phyloP scores from a whole-genome alignment of 2,329 filamentous ascomycete species.

The Fusarium circinatum region DNA sequence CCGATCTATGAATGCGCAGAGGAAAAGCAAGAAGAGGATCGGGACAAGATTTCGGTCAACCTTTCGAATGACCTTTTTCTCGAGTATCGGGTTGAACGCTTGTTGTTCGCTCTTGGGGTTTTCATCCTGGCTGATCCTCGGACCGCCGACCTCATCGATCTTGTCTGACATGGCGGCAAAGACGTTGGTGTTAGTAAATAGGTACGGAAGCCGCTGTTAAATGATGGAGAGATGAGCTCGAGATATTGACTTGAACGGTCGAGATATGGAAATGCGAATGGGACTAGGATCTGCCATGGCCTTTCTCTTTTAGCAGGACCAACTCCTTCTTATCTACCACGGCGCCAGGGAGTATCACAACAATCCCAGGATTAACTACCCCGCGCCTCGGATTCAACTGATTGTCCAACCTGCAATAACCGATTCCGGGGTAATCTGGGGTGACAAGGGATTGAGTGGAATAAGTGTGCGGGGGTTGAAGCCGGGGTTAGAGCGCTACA shows the following conservation, averaged over 20 bases:
- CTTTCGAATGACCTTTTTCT: not conserved
- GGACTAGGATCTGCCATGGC: not conserved
- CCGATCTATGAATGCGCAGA: not conserved
- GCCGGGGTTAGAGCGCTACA: too few relatives aligned
- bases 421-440: not conserved
- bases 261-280: not conserved
- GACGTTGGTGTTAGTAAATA: fast-evolving
- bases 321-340: not conserved
- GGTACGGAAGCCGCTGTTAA: fast-evolving
- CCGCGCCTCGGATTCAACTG: not conserved
- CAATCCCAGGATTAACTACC: not conserved
- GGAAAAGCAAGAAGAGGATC: not conserved
- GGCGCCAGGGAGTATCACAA: not conserved
- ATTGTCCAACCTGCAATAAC: not conserved
- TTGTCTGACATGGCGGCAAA: not conserved
- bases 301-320: not conserved
- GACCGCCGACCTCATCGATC: not conserved
- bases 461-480: not conserved
- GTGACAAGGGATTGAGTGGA: not conserved
- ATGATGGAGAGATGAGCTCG: not conserved
- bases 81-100: not conserved
- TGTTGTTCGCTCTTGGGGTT: not conserved
- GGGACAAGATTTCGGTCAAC: not conserved
- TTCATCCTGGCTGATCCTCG: not conserved
- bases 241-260: not conserved